Conservation (phyloP, 768 basidiomycete genomes). For the Calocera cornea region DNA sequence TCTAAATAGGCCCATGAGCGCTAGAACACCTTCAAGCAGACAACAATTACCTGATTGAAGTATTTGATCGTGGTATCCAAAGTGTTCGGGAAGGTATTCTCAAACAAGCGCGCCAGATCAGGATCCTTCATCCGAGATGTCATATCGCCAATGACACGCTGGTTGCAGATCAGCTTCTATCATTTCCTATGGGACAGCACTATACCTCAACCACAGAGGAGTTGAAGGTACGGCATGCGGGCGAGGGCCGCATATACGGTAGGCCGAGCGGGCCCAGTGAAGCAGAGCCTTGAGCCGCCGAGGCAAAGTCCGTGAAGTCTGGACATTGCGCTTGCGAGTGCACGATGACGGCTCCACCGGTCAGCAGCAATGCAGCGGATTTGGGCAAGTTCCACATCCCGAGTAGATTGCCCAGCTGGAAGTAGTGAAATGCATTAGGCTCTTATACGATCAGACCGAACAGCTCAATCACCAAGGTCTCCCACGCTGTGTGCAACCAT, state of each 20-base stretch:
- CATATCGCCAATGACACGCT: slow-evolving; percentile 69
- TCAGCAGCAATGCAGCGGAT: background rate
- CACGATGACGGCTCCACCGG: background rate
- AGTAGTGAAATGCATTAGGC: background rate
- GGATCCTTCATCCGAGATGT: slow-evolving; percentile 57
- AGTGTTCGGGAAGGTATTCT: slow-evolving; percentile 73
- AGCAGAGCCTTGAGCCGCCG: slow-evolving; percentile 47
- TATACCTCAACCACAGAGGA: slow-evolving; percentile 58
- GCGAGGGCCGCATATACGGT: slow-evolving; percentile 60
- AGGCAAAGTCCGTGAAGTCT: slow-evolving; percentile 35
- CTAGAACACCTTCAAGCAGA: background rate
- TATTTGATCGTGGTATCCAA: slow-evolving; percentile 77
- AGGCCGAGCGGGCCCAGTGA: slow-evolving; percentile 48
- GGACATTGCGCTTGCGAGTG: slow-evolving; percentile 33
- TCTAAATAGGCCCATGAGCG: slow-evolving; percentile 23
- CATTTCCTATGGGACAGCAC: background rate
- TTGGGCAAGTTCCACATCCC: background rate
- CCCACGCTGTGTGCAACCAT: background rate
- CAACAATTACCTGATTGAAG: slow-evolving; percentile 39
- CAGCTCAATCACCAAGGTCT: background rate
- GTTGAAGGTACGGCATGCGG: slow-evolving; percentile 60
- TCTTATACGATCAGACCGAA: background rate
- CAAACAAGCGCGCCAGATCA: slow-evolving; percentile 63
- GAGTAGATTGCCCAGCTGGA: background rate
- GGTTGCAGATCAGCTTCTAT: background rate